Conservation (phyloP, 495 filamentous ascomycete genomes). For the Echria macrotheca region DNA sequence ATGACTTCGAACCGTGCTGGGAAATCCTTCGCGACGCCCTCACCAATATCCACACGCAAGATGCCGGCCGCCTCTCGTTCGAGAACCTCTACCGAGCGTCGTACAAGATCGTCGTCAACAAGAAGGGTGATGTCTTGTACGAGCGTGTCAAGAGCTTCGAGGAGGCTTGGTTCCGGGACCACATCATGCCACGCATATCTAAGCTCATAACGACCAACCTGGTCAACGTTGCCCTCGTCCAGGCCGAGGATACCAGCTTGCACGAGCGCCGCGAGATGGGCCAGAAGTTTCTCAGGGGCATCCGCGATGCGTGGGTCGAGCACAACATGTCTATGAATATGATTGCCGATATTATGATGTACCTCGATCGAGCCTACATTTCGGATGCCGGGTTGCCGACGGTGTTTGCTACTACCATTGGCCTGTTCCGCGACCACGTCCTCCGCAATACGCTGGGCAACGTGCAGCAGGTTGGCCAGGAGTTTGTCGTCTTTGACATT, state of each 20-base stretch:
- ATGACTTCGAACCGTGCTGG: conserved; percentile 83
- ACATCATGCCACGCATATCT: conserved; percentile 60
- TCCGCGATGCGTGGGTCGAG: conserved; percentile 77
- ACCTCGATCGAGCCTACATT: conserved; percentile 85
- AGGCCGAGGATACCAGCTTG: conserved; percentile 51
- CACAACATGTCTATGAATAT: conserved; percentile 94
- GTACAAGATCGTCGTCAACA: conserved; percentile 92
- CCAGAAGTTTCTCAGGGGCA: conserved; percentile 71
- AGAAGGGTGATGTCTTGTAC: conserved; percentile 81
- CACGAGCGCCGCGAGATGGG: conserved; percentile 74
- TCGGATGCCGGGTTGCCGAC: conserved; percentile 65
- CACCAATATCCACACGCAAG: conserved; percentile 82
- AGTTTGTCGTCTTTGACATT: conserved; percentile 56
- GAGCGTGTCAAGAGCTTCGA: conserved; percentile 72
- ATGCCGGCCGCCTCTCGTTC: conserved; percentile 85
- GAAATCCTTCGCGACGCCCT: conserved; percentile 64
- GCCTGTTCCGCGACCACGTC: conserved; percentile 79
- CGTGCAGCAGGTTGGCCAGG: conserved; percentile 24
- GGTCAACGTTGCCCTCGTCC: conserved; percentile 38
- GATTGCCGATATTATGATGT: conserved; percentile 97
- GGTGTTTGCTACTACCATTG: conserved; percentile 79
- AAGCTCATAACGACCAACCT: conserved; percentile 58
- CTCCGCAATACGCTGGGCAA: conserved; percentile 46
- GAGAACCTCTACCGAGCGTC: conserved; percentile 92
- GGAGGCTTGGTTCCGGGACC: conserved; percentile 64